These are phyloP conservation scores for Incumbomyces delicatus DNA, from an alignment of 2,329 filamentous ascomycete species.

Conservation along the genomic window DNA sequence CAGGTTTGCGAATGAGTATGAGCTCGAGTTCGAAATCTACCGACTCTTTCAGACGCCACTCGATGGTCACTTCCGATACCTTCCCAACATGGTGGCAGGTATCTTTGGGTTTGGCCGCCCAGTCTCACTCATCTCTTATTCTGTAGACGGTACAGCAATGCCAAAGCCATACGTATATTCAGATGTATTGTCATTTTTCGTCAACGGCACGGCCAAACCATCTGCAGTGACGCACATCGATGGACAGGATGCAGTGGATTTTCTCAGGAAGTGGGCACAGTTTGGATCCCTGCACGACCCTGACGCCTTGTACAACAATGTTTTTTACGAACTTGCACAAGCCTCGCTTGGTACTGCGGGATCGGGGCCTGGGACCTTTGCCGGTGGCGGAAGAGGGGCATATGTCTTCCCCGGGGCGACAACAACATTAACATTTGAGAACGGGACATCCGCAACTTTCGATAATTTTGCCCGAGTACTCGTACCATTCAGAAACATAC, in stretches of 20 bases:
- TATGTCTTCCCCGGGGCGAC: constrained; percentile 22
- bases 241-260: constrained; percentile 22
- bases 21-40: constrained; percentile 47
- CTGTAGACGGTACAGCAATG: constrained; percentile 8
- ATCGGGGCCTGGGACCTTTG: constrained; percentile 1
- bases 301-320: constrained; percentile 26
- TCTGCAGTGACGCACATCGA: constrained; percentile 25
- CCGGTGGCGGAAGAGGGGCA: constrained; percentile 8
- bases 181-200: constrained; percentile 3
- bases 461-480: constrained; percentile 21
- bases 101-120: constrained; percentile 8
- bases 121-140: constrained; percentile 11
- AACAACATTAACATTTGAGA: constrained; percentile 25
- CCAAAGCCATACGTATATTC: constrained; percentile 3
- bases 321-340: constrained; percentile 21
- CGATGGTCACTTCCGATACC: constrained; percentile 47
- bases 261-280: constrained; percentile 20
- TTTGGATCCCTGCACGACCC: constrained; percentile 19
- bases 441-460: constrained; percentile 23
- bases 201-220: constrained; percentile 11
- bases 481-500: constrained; percentile 27
- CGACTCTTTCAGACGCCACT: constrained; percentile 46
- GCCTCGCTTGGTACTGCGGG: background rate
- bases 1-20: constrained; percentile 44
- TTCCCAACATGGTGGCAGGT: constrained; percentile 21